Percentiles rank a stretch among this genome's conserved stretches.
phyloP scores from a whole-genome alignment of 1,284 basidiomycete species.

The Sporisorium scitamineum region DNA sequence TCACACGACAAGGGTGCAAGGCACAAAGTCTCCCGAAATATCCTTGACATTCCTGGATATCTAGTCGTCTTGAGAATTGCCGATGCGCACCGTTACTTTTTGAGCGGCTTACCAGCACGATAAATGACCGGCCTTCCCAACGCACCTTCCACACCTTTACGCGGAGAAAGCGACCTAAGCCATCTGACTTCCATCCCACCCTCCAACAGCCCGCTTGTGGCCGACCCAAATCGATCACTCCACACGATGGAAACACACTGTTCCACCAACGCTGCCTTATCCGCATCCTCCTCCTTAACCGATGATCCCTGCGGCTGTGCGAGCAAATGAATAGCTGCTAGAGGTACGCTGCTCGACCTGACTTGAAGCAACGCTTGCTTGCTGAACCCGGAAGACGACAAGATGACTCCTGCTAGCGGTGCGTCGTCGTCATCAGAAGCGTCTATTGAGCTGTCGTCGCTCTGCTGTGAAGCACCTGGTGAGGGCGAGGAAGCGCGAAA shows the following conservation, averaged over 20 bases:
- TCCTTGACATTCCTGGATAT: not conserved
- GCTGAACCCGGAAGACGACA: constrained; percentile 51
- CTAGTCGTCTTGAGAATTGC: not conserved
- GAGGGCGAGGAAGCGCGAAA: constrained; percentile 32
- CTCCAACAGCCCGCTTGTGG: constrained; percentile 16
- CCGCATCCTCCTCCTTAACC: not conserved
- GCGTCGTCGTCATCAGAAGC: not conserved
- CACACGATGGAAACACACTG: constrained; percentile 42
- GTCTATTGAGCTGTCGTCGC: not conserved
- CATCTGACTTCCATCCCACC: constrained; percentile 41
- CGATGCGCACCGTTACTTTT: not conserved
- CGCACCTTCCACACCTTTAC: not conserved
- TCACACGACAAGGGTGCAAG: not conserved
- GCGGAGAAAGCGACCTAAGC: constrained; percentile 11
- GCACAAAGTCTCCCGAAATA: not conserved
- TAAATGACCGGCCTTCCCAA: constrained; percentile 32
- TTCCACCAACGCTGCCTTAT: constrained; percentile 8
- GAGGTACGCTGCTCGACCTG: constrained; percentile 40
- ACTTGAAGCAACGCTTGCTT: constrained; percentile 53
- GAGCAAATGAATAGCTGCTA: constrained; percentile 49
- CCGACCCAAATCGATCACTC: constrained; percentile 37
- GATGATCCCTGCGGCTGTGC: constrained; percentile 6
- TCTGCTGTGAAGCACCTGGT: not conserved
- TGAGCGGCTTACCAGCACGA: constrained; percentile 17
- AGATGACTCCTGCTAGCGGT: constrained; percentile 23